phyloP scores from a whole-genome alignment of 1,284 basidiomycete genomes.

The Melampsora larici-populina region DNA sequence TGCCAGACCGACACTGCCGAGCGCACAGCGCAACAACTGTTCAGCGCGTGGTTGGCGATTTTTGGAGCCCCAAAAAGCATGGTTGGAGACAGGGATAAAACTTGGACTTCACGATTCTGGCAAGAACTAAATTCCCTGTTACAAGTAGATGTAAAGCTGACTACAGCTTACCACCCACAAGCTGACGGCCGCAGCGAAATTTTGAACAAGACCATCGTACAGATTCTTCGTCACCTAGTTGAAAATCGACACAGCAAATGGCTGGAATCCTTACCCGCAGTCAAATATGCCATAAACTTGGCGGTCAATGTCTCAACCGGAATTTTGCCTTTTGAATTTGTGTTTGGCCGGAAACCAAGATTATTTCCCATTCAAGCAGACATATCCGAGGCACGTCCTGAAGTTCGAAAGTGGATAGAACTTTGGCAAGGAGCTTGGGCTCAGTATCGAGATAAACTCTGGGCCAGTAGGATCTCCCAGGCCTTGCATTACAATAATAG shows the following conservation, averaged over 20 bases:
- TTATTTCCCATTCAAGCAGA: constrained; percentile 27
- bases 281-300: constrained; percentile 45
- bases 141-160: constrained; percentile 52
- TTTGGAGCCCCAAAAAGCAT: background rate
- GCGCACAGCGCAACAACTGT: background rate
- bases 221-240: too few species aligned
- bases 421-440: background rate
- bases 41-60: background rate
- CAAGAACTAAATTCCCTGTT: constrained; percentile 48
- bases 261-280: constrained; percentile 28
- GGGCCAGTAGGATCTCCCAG: background rate
- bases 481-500: background rate
- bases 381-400: background rate
- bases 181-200: constrained; percentile 45
- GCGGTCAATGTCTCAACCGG: constrained; percentile 44
- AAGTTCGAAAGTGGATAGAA: background rate
- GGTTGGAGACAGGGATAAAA: background rate
- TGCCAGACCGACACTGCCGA: too few species aligned
- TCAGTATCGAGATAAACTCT: background rate
- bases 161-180: constrained; percentile 51
- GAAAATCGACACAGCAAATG: constrained; percentile 42
- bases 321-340: constrained; percentile 44
- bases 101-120: constrained; percentile 9
- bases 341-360: constrained; percentile 47
- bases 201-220: too few species aligned